These are phyloP conservation scores for Gynochthodes officinalis DNA, from an alignment of 257 asterid species.

Conservation along the genomic window DNA sequence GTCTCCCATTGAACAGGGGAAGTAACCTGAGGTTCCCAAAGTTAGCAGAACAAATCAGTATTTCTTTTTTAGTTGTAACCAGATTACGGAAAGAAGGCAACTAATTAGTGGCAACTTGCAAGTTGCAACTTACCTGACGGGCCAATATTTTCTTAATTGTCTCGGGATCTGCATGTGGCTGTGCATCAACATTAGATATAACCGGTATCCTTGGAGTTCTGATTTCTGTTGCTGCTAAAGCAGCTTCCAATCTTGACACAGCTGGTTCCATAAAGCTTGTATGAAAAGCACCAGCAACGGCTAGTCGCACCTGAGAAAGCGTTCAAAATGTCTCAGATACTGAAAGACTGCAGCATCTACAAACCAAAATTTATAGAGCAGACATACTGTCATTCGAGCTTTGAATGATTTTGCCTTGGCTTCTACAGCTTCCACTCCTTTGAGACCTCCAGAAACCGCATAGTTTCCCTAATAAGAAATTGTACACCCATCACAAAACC, in stretches of 20 bases:
- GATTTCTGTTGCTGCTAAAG: constrained; percentile 72
- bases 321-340: constrained; percentile 7
- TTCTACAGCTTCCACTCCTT: constrained; percentile 97
- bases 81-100: background rate
- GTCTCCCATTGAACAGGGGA: constrained; percentile 63
- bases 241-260: constrained; percentile 81
- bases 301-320: constrained; percentile 66
- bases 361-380: background rate
- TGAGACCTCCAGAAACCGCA: constrained; percentile 96
- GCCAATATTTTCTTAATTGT: constrained; percentile 75
- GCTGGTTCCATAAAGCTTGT: constrained; percentile 96
- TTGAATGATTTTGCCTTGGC: constrained; percentile 93
- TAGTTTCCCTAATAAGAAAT: constrained; percentile 73
- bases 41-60: background rate
- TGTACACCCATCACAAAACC: background rate
- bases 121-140: constrained; percentile 64
- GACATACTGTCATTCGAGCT: constrained; percentile 86
- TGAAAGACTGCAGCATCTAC: background rate
- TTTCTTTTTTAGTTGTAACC: constrained; percentile 30
- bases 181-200: constrained; percentile 90
- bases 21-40: constrained; percentile 34
- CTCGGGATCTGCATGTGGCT: constrained; percentile 61
- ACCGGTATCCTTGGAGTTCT: constrained; percentile 83
- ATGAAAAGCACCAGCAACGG: constrained; percentile 98
- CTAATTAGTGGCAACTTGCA: too few relatives aligned